Base-by-base conservation (phyloP, 768 basidiomycete species). In the Hemileccinum rubropunctum region DNA sequence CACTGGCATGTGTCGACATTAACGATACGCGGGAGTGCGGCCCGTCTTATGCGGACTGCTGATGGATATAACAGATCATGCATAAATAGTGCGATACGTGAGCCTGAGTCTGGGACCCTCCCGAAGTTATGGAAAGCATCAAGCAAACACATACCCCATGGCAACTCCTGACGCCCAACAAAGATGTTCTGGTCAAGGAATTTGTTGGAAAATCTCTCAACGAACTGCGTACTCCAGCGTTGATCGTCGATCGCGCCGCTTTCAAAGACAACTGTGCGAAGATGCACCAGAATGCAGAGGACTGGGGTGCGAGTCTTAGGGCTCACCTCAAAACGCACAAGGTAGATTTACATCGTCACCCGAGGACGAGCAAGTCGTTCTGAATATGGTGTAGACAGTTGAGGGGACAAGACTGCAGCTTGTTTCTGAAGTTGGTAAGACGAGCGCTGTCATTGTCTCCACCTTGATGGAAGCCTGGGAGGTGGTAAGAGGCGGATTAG, bases 311-410 rank as follows among this genome's bases (percentile, higher is more conserved):
- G 14, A 72, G 61, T 9, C 93, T 94, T 66, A 75, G 91, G 42
- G 88, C 84, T 4, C 92, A 94, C 66, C 76, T 94, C 45, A 95
- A 94, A 70, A 88, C 86, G 0, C 87, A 90, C 64, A 90, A 90
- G 76, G 86, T 83, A 62, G 21, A 23, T 60, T 33, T 32, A 38
- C 12, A 27, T 13, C 15, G 13, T 43, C n/a, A 11, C 13, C n/a
- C 20, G 12, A 7, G 30, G 23, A 30, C 42, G 30, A 42, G 8
- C 30, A 21, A 20, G 53, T 44, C 14, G 12, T 30, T 39, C 57
- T 45, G 41, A 58, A 27, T 27, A 52, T 38, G 40, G 49, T 55
- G 18, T 39, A 88, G 88, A 92, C 90, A 1, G 69, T 73, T 9
- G 90, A 93, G 64, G 91, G 91, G 20, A 79, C 84, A 10, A 73